Conservation (phyloP, 495 filamentous ascomycete species). For the Geoglossum glabrum region DNA sequence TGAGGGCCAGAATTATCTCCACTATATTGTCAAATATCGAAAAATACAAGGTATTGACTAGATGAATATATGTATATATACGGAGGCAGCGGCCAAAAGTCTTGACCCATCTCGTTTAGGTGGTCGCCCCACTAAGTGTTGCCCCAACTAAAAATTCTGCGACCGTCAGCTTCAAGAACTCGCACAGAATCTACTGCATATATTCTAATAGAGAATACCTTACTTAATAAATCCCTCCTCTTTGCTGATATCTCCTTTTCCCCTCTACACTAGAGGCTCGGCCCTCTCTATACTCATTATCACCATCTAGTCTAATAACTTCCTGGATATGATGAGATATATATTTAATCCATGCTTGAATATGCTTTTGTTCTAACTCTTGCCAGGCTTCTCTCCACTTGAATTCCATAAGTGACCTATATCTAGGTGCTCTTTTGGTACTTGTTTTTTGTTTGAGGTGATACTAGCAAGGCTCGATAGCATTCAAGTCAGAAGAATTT, state of each 20-base stretch:
- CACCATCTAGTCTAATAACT: slow-evolving; percentile 12
- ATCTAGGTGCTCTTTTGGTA: slow-evolving; percentile 10
- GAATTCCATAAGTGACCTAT: slow-evolving; percentile 5
- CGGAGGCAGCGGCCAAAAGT: slow-evolving; percentile 16
- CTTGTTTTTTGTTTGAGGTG: slow-evolving; percentile 17
- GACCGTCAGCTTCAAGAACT: too few species aligned
- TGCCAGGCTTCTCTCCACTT: slow-evolving; percentile 12
- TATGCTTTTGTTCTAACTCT: slow-evolving; percentile 9
- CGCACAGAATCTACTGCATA: too few species aligned
- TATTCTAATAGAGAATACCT: too few species aligned
- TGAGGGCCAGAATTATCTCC: too few species aligned
- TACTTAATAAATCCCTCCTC: too few species aligned
- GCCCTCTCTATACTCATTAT: slow-evolving; percentile 18
- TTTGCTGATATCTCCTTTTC: background rate
- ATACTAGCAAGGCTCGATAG: slow-evolving; percentile 16
- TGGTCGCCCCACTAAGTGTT: too few species aligned
- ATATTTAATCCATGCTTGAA: slow-evolving; percentile 14
- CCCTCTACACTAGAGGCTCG: slow-evolving; percentile 1
- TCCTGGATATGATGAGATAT: slow-evolving; percentile 2
- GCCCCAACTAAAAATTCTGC: too few species aligned
- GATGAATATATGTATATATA: too few species aligned
- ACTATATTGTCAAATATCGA: too few species aligned
- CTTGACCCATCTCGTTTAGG: background rate
- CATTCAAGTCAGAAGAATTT: slow-evolving; percentile 14
- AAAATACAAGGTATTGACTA: too few species aligned